These are phyloP conservation scores for Cladosporium sp. DNA, from an alignment of 2,329 filamentous ascomycete genomes.

Conservation along the genomic window DNA sequence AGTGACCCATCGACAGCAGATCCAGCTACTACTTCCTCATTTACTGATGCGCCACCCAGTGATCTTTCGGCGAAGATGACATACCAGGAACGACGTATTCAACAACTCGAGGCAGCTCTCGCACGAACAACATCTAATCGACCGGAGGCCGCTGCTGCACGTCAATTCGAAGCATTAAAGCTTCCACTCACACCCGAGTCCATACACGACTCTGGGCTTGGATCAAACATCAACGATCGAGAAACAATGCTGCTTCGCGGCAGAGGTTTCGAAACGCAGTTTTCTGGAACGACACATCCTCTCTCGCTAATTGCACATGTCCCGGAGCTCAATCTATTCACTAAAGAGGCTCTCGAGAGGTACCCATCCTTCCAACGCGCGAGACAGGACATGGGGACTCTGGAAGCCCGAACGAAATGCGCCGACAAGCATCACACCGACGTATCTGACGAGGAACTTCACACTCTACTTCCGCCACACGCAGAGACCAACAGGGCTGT, in stretches of 20 bases:
- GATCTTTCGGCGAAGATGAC: constrained; percentile 32
- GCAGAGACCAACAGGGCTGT: constrained; percentile 46
- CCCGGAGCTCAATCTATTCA: constrained; percentile 34
- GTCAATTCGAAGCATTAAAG: not conserved
- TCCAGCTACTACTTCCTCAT: not conserved
- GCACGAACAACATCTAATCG: constrained; percentile 14
- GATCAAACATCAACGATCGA: constrained; percentile 30
- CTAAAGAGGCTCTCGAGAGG: constrained; percentile 37
- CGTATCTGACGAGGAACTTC: constrained; percentile 39
- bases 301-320: constrained; percentile 36
- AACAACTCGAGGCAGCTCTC: constrained; percentile 34
- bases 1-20: not conserved
- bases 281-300: constrained; percentile 47
- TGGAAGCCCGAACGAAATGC: constrained; percentile 30
- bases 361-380: constrained; percentile 38
- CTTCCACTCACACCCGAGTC: constrained; percentile 30
- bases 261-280: constrained; percentile 49
- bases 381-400: constrained; percentile 31
- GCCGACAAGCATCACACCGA: constrained; percentile 28
- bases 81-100: constrained; percentile 33
- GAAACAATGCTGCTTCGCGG: constrained; percentile 48
- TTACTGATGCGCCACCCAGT: not conserved
- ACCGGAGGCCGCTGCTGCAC: not conserved
- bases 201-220: constrained; percentile 19
- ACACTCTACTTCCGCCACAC: constrained; percentile 41